These are phyloP conservation scores for Delitschia confertaspora DNA, from an alignment of 495 filamentous ascomycete genomes.

Conservation along the genomic window DNA sequence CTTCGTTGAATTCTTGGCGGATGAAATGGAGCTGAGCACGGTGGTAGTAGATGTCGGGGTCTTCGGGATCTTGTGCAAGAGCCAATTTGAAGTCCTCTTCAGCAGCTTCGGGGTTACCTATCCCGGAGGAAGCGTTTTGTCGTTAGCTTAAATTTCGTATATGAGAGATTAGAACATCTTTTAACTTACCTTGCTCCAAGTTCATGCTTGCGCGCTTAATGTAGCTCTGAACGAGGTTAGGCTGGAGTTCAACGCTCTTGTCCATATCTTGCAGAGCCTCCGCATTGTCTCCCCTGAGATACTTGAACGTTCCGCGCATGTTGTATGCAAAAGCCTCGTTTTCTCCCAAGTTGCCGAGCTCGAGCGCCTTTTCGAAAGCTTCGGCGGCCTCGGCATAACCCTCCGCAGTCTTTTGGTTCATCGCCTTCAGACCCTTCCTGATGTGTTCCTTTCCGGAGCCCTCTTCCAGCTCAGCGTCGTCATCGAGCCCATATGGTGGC, in stretches of 20 bases:
- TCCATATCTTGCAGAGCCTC: constrained; percentile 75
- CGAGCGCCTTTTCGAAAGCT: constrained; percentile 80
- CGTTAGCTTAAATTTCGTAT: not conserved
- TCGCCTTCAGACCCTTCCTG: constrained; percentile 66
- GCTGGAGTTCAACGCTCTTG: constrained; percentile 84
- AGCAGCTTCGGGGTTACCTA: constrained; percentile 79
- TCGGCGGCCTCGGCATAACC: constrained; percentile 79
- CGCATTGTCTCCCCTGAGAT: constrained; percentile 77
- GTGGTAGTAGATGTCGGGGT: constrained; percentile 99
- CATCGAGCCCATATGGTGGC: constrained; percentile 74
- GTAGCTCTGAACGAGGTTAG: constrained; percentile 84
- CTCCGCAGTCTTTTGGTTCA: constrained; percentile 77
- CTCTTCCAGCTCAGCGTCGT: constrained; percentile 63
- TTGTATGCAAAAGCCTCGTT: constrained; percentile 89
- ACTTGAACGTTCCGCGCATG: constrained; percentile 90
- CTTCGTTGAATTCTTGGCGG: constrained; percentile 80
- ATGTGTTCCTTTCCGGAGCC: constrained; percentile 77
- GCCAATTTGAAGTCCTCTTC: constrained; percentile 81
- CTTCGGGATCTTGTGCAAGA: constrained; percentile 72
- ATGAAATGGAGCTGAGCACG: constrained; percentile 98
- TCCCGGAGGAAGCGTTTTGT: constrained; percentile 29
- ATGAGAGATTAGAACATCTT: not conserved
- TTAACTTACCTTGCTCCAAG: constrained; percentile 72
- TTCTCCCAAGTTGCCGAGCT: constrained; percentile 64
- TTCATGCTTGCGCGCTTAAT: constrained; percentile 99